phyloP scores from a whole-genome alignment of 148 eudicot species.

The Rhododendron molle region DNA sequence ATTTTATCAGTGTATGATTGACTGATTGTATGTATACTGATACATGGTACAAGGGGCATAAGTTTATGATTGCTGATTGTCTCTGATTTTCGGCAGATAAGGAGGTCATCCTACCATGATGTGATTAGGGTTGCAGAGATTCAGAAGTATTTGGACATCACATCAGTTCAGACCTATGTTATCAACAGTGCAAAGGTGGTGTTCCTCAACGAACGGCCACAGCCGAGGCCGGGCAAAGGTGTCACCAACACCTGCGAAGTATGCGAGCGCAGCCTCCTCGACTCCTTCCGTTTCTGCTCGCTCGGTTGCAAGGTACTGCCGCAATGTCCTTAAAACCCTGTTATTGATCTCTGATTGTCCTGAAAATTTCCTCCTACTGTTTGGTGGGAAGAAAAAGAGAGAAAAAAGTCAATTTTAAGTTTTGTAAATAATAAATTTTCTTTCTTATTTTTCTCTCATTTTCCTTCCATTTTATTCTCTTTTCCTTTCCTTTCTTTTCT shows the following conservation, averaged over 20 bases:
- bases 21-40: neutral
- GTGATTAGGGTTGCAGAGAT: conserved; percentile 84
- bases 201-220: conserved; percentile 82
- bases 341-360: neutral
- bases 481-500: too few species aligned
- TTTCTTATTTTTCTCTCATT: too few species aligned
- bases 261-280: conserved; percentile 84
- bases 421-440: too few species aligned
- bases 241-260: conserved; percentile 81
- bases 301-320: conserved; percentile 82
- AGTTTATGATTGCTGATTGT: neutral
- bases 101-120: conserved; percentile 93
- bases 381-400: too few species aligned
- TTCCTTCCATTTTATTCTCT: too few species aligned
- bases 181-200: conserved; percentile 89
- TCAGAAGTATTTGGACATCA: conserved; percentile 73
- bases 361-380: too few species aligned
- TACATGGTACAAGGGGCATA: neutral
- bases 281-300: conserved; percentile 85
- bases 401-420: too few species aligned
- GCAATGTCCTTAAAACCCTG: too few species aligned
- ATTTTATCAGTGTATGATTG: neutral
- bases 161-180: conserved; percentile 75
- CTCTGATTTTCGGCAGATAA: conserved; percentile 38
- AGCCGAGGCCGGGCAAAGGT: conserved; percentile 90